phyloP scores from a whole-genome alignment of 352 stramenopile species.

The Phytopythium montanum region DNA sequence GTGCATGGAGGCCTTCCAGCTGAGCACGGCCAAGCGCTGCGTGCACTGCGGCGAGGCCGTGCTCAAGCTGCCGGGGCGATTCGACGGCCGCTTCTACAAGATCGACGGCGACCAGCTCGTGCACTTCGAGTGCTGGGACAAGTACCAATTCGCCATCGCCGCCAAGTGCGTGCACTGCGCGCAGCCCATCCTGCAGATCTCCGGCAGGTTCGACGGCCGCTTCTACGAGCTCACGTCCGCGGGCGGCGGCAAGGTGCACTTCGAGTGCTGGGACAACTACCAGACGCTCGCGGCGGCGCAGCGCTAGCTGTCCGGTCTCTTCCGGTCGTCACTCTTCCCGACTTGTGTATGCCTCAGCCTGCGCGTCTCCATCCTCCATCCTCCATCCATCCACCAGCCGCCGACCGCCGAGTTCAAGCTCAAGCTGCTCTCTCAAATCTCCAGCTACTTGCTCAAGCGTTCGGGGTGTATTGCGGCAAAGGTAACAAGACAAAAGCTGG shows the following conservation, averaged over 20 bases:
- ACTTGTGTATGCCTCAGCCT: not conserved
- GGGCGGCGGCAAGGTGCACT: conserved; percentile 77
- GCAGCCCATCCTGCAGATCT: conserved; percentile 70
- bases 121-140: conserved; percentile 87
- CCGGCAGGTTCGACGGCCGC: conserved; percentile 68
- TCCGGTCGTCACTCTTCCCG: not conserved
- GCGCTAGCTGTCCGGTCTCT: not conserved
- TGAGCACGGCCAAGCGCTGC: conserved; percentile 70
- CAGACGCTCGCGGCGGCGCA: conserved; percentile 33
- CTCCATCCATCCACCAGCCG: too few species aligned
- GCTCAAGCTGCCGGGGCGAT: conserved; percentile 61
- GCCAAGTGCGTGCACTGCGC: conserved; percentile 77
- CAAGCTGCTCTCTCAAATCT: too few species aligned
- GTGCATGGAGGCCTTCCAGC: conserved; percentile 77
- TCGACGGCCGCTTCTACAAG: conserved; percentile 87
- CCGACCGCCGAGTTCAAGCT: not conserved
- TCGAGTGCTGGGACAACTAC: conserved; percentile 84
- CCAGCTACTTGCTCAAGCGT: not conserved
- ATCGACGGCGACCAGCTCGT: conserved; percentile 63
- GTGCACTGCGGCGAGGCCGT: conserved; percentile 68
- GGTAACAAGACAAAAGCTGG: conserved; percentile 4
- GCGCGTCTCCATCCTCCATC: not conserved
- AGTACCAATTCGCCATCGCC: conserved; percentile 66
- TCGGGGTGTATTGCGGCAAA: not conserved
- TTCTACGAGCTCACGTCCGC: conserved; percentile 78